phyloP scores from a whole-genome alignment of 176 grass and related monocot species.

The Juncus inflexus region DNA sequence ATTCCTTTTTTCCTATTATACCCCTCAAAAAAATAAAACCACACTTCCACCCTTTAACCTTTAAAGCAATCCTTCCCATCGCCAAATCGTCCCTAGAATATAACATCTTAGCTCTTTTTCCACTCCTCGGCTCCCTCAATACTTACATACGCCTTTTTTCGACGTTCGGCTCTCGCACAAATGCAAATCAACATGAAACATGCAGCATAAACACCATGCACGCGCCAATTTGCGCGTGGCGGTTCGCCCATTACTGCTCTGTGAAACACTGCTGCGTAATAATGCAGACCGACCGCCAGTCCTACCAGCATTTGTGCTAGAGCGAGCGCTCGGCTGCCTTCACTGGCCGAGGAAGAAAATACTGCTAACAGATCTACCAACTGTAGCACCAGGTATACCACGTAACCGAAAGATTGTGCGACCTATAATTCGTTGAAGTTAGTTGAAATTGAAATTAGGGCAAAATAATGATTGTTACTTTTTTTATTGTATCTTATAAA shows the following conservation, averaged over 20 bases:
- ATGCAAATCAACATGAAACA: conserved; percentile 82
- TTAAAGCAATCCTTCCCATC: neutral
- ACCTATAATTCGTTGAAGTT: conserved; percentile 11
- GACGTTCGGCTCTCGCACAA: conserved; percentile 67
- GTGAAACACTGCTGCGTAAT: conserved; percentile 95
- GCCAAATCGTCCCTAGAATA: neutral
- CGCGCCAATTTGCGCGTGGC: conserved; percentile 82
- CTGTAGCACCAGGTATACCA: conserved; percentile 78
- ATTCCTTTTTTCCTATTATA: conserved; percentile 3
- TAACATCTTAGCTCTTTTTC: conserved; percentile 65
- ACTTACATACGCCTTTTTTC: conserved; percentile 80
- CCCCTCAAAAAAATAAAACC: conserved; percentile 14
- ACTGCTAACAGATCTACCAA: conserved; percentile 72
- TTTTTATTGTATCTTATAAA: too few species aligned
- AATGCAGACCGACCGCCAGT: conserved; percentile 76
- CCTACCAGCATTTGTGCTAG: conserved; percentile 93
- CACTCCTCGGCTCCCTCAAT: conserved; percentile 61
- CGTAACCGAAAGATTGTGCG: conserved; percentile 75
- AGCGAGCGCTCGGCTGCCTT: conserved; percentile 52
- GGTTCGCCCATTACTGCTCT: conserved; percentile 71
- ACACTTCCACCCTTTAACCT: neutral
- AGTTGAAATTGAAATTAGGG: too few species aligned
- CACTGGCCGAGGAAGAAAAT: conserved; percentile 41
- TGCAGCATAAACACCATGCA: conserved; percentile 75
- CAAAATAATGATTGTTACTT: too few species aligned